Base-by-base conservation (phyloP, 2,329 filamentous ascomycete genomes). In the Claviceps sp. region DNA sequence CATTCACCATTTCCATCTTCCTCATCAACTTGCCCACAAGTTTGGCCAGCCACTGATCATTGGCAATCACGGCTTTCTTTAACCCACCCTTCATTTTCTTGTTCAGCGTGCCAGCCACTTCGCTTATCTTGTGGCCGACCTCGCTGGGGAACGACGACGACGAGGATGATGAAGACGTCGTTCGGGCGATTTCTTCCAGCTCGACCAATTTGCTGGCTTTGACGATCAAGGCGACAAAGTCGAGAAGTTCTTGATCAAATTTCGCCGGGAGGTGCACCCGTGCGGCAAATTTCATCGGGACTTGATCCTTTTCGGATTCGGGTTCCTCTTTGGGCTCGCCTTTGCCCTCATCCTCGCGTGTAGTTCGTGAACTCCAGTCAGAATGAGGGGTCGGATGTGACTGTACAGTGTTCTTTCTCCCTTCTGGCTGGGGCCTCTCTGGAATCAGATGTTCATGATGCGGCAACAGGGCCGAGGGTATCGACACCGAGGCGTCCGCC, bases 1-100 rank as follows among this genome's bases (percentile, higher is more conserved):
- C 52, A 24, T 50, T 30, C 18, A 53, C 52, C 4, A 38, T 22
- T 13, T 50, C 52, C 20, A 53, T 5, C 48, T 50, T 53, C 38
- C 20, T 37, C 52, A 50, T 53, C 13, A 50, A n/a, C 16, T 48
- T 53, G 7, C 52, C 52, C 37, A 53, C 52, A 16, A 53, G 44
- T 30, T 37, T 53, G 24, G 52, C 48, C 7, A 53, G 37, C 52
- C 48, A 47, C 14, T 53, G 48, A n/a, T 53, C 58, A 37, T 58
- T 55, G 48, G 61, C 59, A 16, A 62, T 56, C 14, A 62, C 61
- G 53, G 59, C 48, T 43, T 60, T 56, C 37, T 60, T 55, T 42
- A 64, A 59, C 57, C 86, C 88, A 55, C 72, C 74, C 53, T 69
- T 70, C 55, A 84, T 66, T 52, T 89, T 73, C 54, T 63, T 66